Conservation (phyloP, 2,329 filamentous ascomycete species). For the Lachnellula suecica region DNA sequence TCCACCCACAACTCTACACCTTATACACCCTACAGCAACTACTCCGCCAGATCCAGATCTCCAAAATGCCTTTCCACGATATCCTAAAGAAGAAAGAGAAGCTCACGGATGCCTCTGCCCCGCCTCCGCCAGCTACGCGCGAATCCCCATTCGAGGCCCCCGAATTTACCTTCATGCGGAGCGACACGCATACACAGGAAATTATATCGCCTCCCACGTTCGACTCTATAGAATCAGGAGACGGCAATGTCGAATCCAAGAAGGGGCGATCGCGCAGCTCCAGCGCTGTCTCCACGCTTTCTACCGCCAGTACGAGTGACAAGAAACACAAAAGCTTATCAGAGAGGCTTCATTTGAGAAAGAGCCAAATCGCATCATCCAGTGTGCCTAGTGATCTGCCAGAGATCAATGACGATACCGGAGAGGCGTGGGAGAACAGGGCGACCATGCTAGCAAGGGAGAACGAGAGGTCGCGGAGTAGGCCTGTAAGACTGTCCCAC, state of each 20-base stretch:
- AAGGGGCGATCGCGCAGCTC: slow-evolving; percentile 40
- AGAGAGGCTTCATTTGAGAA: slow-evolving; percentile 67
- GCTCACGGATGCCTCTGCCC: slow-evolving; percentile 38
- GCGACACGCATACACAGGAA: slow-evolving; percentile 77
- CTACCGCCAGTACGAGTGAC: slow-evolving; percentile 33
- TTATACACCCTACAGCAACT: slow-evolving; percentile 9
- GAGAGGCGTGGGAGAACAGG: slow-evolving; percentile 85
- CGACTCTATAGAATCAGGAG: slow-evolving; percentile 34
- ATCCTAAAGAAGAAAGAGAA: slow-evolving; percentile 64
- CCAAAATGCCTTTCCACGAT: slow-evolving; percentile 57
- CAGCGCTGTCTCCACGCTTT: slow-evolving; percentile 46
- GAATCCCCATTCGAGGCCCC: slow-evolving; percentile 37
- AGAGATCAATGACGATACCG: slow-evolving; percentile 56
- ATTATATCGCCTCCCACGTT: slow-evolving; percentile 69
- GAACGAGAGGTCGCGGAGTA: slow-evolving; percentile 44
- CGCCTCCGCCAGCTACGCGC: slow-evolving; percentile 30
- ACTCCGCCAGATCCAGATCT: not conserved
- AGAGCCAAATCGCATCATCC: slow-evolving; percentile 59
- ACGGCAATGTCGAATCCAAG: slow-evolving; percentile 24
- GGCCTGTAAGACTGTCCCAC: too few species aligned
- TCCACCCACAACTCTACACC: not conserved
- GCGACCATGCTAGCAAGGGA: slow-evolving; percentile 82
- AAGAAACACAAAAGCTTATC: slow-evolving; percentile 51
- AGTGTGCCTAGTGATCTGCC: slow-evolving; percentile 81
- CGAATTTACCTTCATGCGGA: slow-evolving; percentile 85